These are phyloP conservation scores for Penicillium psychrosexuale DNA, from an alignment of 2,329 filamentous ascomycete genomes.

Conservation along the genomic window DNA sequence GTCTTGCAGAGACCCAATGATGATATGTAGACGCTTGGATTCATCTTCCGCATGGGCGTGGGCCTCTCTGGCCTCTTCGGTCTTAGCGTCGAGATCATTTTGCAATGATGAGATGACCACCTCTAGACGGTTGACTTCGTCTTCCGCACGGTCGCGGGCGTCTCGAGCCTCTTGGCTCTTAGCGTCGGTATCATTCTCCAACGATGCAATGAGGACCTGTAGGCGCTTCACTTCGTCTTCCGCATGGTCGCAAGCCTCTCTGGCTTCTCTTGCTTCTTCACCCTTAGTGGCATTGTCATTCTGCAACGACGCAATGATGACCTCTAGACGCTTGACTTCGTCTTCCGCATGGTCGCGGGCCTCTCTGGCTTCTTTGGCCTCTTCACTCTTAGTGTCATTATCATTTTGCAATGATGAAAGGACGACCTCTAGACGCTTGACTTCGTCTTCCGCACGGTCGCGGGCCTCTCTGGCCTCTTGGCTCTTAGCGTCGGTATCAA, in stretches of 20 bases:
- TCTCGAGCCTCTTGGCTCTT: no score
- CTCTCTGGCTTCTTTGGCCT: neutral
- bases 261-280: neutral
- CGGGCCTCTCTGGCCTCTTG: constrained; percentile 21
- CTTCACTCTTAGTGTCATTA: neutral
- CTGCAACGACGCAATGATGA: constrained; percentile 5
- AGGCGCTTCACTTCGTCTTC: constrained; percentile 5
- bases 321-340: constrained; percentile 27
- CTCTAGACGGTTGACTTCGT: constrained; percentile 3
- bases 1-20: constrained; percentile 14
- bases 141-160: neutral
- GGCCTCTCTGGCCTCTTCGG: constrained; percentile 4
- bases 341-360: constrained; percentile 21
- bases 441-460: constrained; percentile 25
- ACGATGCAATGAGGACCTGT: no score
- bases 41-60: constrained; percentile 15
- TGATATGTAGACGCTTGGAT: constrained; percentile 12
- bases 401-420: neutral
- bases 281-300: neutral
- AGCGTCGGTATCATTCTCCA: no score
- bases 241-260: neutral
- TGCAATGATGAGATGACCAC: neutral
- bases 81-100: neutral
- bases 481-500: constrained; percentile 11
- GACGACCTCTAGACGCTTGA: constrained; percentile 26